phyloP scores from a whole-genome alignment of 352 stramenopile species.

The Globisporangium carolinianum region DNA sequence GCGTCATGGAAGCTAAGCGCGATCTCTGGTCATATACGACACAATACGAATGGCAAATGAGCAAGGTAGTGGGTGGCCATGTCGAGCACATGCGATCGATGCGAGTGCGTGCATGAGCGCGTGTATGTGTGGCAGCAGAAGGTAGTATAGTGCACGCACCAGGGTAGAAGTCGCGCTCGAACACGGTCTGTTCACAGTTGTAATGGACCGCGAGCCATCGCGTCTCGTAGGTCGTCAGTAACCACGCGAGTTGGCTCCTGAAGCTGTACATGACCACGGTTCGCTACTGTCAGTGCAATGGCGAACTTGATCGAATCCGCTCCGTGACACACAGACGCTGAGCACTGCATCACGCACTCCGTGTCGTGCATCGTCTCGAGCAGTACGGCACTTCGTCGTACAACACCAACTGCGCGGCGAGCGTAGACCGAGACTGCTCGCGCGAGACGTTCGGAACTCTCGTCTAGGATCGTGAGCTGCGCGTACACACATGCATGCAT shows the following conservation, averaged over 20 bases:
- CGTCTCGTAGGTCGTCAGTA: constrained; percentile 25
- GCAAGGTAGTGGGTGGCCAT: neutral
- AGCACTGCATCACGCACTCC: constrained; percentile 10
- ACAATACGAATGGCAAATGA: neutral
- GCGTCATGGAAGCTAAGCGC: constrained; percentile 24
- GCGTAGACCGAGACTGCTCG: constrained; percentile 30
- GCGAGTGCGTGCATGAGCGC: no score
- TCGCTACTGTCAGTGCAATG: no score
- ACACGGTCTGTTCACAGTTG: constrained; percentile 34
- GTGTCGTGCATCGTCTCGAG: constrained; percentile 11
- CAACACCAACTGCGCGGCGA: constrained; percentile 25
- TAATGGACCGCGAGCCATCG: constrained; percentile 46
- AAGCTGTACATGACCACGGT: constrained; percentile 16
- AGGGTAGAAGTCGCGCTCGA: constrained; percentile 39
- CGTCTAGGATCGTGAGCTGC: constrained; percentile 36
- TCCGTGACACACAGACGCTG: no score
- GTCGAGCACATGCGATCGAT: neutral
- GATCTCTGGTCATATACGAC: constrained; percentile 17
- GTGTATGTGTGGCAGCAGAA: neutral
- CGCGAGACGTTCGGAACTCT: constrained; percentile 26
- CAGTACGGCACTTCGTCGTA: constrained; percentile 4
- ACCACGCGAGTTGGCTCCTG: constrained; percentile 30
- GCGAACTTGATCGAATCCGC: no score
- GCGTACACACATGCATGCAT: neutral
- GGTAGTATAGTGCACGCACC: constrained; percentile 14